Conservation (phyloP, 371 early-diverging fungal genomes). For the Apophysomyces sp. region DNA sequence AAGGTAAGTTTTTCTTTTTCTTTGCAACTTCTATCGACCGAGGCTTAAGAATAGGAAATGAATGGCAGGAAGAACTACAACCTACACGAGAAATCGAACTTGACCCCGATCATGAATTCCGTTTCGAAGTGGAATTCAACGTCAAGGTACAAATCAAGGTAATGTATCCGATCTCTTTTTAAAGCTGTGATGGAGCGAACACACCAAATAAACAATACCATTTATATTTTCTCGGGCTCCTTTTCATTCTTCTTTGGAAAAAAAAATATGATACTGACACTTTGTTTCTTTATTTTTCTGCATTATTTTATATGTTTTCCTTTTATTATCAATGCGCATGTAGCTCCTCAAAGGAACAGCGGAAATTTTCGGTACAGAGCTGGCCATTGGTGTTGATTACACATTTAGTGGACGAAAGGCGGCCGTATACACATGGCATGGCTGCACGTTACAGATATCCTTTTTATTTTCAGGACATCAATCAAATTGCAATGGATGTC, state of each 20-base stretch:
- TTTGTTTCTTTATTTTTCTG: constrained; percentile 2
- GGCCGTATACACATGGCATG: constrained; percentile 95
- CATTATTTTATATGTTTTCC: not conserved
- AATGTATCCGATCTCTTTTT: not conserved
- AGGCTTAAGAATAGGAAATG: not conserved
- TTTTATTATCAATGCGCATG: not conserved
- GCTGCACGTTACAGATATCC: constrained; percentile 75
- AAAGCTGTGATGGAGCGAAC: not conserved
- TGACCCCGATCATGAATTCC: constrained; percentile 67
- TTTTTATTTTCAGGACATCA: constrained; percentile 13
- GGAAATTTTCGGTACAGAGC: constrained; percentile 91
- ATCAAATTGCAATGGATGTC: no score
- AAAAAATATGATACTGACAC: not conserved
- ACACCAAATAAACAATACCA: not conserved
- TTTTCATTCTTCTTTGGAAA: constrained; percentile 8
- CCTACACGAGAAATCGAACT: constrained; percentile 40
- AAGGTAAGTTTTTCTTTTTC: not conserved
- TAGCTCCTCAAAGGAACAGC: constrained; percentile 79
- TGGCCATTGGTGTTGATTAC: constrained; percentile 76
- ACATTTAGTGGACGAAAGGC: constrained; percentile 80
- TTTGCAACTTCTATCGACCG: not conserved
- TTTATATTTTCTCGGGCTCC: not conserved
- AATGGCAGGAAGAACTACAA: constrained; percentile 13
- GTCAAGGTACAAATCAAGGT: constrained; percentile 56
- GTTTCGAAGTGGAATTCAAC: constrained; percentile 73